A percentile compares a stretch with the other conserved stretches of the same genome.
Conservation (phyloP, 75 land plant species). For the Picea sitchensis region DNA sequence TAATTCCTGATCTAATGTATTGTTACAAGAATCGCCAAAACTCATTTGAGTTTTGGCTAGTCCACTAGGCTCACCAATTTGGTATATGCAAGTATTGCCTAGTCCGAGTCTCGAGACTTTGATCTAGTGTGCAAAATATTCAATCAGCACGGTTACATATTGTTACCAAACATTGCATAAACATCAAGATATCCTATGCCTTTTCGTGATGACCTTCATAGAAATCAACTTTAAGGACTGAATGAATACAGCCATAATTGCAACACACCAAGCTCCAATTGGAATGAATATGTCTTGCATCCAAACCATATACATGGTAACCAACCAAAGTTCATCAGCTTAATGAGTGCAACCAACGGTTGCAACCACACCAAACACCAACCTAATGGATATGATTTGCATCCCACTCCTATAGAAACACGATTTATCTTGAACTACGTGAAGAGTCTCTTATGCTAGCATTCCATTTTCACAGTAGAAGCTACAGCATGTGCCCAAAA, state of each 20-base stretch:
- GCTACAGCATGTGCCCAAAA: slow-evolving; percentile 76
- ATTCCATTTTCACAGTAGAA: slow-evolving; percentile 40
- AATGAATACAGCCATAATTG: too few species aligned
- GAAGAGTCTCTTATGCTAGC: slow-evolving; percentile 11
- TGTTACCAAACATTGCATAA: background rate
- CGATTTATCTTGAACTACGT: background rate
- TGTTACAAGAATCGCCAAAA: too few species aligned
- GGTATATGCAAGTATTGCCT: too few species aligned
- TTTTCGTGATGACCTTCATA: background rate
- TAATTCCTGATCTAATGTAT: too few species aligned
- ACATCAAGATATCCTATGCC: slow-evolving; percentile 3
- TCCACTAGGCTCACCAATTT: too few species aligned
- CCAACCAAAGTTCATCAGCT: slow-evolving; percentile 1
- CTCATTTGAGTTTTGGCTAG: too few species aligned
- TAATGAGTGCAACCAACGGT: background rate
- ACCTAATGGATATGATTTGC: background rate
- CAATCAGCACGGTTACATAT: background rate
- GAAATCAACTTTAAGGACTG: too few species aligned
- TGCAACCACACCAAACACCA: background rate
- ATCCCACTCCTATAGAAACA: background rate
- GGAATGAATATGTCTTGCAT: too few species aligned
- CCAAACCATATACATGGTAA: too few species aligned
- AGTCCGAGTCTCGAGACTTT: too few species aligned
- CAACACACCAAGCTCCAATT: too few species aligned
- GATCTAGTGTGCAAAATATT: background rate